Conservation (phyloP, 1,284 basidiomycete genomes). For the Sanghuangporus weigelae region DNA sequence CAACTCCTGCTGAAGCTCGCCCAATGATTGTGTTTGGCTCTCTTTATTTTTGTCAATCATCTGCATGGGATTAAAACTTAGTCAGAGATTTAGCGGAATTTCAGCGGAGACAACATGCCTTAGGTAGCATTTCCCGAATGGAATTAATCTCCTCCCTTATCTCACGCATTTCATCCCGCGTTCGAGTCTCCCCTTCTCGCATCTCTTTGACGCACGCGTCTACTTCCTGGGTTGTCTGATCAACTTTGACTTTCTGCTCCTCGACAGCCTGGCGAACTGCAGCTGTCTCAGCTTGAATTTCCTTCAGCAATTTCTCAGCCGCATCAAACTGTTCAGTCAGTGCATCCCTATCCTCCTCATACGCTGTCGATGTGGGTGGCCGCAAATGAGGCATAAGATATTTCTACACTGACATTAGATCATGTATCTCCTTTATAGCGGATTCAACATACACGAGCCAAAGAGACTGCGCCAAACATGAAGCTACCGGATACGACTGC, state of each 20-base stretch:
- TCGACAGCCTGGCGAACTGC: slow-evolving; percentile 76
- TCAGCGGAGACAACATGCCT: slow-evolving; percentile 42
- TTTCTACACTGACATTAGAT: slow-evolving; percentile 51
- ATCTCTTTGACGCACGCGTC: slow-evolving; percentile 74
- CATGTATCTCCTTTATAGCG: neutral
- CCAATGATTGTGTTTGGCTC: slow-evolving; percentile 69
- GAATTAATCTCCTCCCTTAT: slow-evolving; percentile 89
- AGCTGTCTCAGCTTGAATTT: slow-evolving; percentile 75
- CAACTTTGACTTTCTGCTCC: slow-evolving; percentile 75
- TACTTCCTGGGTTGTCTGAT: slow-evolving; percentile 76
- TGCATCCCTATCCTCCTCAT: slow-evolving; percentile 83
- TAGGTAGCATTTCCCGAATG: slow-evolving; percentile 87
- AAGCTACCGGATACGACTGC: slow-evolving; percentile 87
- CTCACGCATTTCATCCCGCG: slow-evolving; percentile 88
- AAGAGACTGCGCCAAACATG: slow-evolving; percentile 81
- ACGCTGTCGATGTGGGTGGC: slow-evolving; percentile 85
- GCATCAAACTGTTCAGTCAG: slow-evolving; percentile 92
- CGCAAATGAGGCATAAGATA: slow-evolving; percentile 88
- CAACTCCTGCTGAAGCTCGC: slow-evolving; percentile 89
- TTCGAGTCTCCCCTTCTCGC: slow-evolving; percentile 71
- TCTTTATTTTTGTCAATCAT: slow-evolving; percentile 95
- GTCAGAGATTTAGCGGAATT: slow-evolving; percentile 5
- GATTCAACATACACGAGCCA: slow-evolving; percentile 65
- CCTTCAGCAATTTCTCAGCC: slow-evolving; percentile 76
- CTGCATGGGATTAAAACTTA: slow-evolving; percentile 34